Base-by-base conservation (phyloP, 1,139 yeast species). In the Candida labiduridarum region DNA sequence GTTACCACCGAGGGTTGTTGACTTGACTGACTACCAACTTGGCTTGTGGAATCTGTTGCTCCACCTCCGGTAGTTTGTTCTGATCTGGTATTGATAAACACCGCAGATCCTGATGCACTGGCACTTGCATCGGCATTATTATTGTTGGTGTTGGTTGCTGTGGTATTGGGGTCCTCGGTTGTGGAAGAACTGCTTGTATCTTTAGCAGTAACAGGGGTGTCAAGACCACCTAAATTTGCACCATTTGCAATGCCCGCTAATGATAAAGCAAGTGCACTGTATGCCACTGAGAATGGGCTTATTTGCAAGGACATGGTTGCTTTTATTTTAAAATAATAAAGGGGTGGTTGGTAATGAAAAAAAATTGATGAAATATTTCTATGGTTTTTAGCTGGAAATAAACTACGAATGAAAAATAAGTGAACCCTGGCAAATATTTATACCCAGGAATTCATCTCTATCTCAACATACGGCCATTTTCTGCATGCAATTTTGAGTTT, bases 241-340 rank as follows among this genome's bases (percentile, higher is more conserved):
- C 35, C 53, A 2, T 31, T 29, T n/a, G 52, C 54, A 22, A 46
- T 18, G 9, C 53, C 56, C 14, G 57, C 44, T 29, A 62, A 44
- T 1, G 64, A 55, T 10, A 63, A 49, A 6, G 59, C 41, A 22
- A 58, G 39, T 14, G 53, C 45, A n/a, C 44, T 45, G 22, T 50
- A 44, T 34, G 62, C 54, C 40, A 50, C 47, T n/a, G 49, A 49
- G 47, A 51, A 53, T 9, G 53, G 52, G 27, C 51, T 47, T 14
- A 57, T 31, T 55, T 61, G 64, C 47, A 61, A 52, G 25, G 64
- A 58, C 62, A 59, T 42, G 10, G 14, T 38, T 40, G 8, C n/a
- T n/a, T n/a, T n/a, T n/a, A n/a, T n/a, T n/a, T n/a, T n/a, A n/a
- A n/a, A n/a, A n/a, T n/a, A n/a, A 22, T 22, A 31, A 31, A 31